Evolutionary conservation across 768 basidiomycete genomes (phyloP), one percentile per base, ranked within the genome.

Genomic region (Suillus discolor): DNA sequence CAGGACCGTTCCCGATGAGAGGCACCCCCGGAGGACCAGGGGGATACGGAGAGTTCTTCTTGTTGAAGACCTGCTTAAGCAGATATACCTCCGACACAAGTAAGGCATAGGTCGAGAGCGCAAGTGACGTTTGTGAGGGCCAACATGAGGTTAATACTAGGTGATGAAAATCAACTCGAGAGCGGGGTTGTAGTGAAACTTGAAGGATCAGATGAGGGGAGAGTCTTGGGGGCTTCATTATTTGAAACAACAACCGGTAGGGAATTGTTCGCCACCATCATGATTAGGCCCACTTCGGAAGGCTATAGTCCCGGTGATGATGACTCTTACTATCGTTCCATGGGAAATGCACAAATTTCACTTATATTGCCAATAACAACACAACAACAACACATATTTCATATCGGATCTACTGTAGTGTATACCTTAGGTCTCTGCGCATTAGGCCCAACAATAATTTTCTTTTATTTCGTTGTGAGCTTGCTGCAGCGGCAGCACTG

Each of bases 11-110:
- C 20, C 81, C 84, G 36, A 85, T 65, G 9, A 85, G 57, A 8
- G 84, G 83, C 44, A 79, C 70, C 36, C 75, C 75, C 55, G 74
- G 79, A 11, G 84, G 84, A 5, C 84, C 84, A 0, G 84, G 84
- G 23, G 84, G 84, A 45, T 81, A 71, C 6, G 72, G 71, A 20
- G 62, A 69, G 4, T 62, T 66, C 38, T 53, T 75, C 60, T 71
- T 75, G 28, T 65, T 13, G 31, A 74, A 23, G 0, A 69, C 20
- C 65, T 62, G 69, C 20, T 70, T 75, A 62, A 78, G 38, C 18
- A 77, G 28, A 54, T 75, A 75, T 36, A 77, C 55, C 55, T 9
- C 74, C 72, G 53, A 71, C 66, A 5, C 71, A 72, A 34, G 75
- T 75, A 28, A 78, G 71, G 65, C 74, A 77, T 1, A 77, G 66